phyloP scores from a whole-genome alignment of 1,284 basidiomycete species.

The Trichosporon asahii region DNA sequence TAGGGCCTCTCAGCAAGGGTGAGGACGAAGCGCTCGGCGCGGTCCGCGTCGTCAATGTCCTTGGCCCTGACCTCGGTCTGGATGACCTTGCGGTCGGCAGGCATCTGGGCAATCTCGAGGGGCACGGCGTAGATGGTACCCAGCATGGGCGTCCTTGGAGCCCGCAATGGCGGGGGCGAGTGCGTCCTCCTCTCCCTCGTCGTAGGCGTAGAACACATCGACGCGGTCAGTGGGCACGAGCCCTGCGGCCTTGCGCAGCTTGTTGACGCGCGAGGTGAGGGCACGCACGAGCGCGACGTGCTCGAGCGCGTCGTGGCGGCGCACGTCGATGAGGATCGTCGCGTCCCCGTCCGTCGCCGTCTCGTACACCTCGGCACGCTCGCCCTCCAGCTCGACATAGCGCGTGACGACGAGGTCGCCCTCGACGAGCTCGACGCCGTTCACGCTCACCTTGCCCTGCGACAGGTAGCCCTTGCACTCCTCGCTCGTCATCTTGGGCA shows the following conservation, averaged over 20 bases:
- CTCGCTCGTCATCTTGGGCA: constrained; percentile 77
- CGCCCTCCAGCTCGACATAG: constrained; percentile 69
- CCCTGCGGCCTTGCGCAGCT: constrained; percentile 91
- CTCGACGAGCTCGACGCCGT: constrained; percentile 81
- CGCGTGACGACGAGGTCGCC: constrained; percentile 90
- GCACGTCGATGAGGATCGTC: constrained; percentile 85
- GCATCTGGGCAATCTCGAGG: constrained; percentile 59
- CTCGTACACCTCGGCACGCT: constrained; percentile 60
- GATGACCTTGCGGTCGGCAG: constrained; percentile 71
- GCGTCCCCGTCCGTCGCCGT: constrained; percentile 92
- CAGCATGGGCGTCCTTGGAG: constrained; percentile 63
- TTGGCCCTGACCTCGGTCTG: constrained; percentile 60
- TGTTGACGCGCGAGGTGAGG: constrained; percentile 90
- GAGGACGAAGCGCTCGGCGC: constrained; percentile 62
- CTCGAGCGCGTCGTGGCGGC: constrained; percentile 80
- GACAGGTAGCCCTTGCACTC: constrained; percentile 75
- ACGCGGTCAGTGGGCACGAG: constrained; percentile 93
- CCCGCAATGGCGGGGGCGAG: constrained; percentile 68
- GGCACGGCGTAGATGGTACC: constrained; percentile 75
- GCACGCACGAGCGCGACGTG: constrained; percentile 86
- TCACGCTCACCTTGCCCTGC: constrained; percentile 76
- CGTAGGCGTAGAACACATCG: constrained; percentile 81
- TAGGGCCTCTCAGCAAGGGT: constrained; percentile 30
- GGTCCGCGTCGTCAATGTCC: constrained; percentile 90
- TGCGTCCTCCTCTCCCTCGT: constrained; percentile 64